Evolutionary conservation across 345 rosid genomes (phyloP).

Genomic region (Salix caprea): DNA sequence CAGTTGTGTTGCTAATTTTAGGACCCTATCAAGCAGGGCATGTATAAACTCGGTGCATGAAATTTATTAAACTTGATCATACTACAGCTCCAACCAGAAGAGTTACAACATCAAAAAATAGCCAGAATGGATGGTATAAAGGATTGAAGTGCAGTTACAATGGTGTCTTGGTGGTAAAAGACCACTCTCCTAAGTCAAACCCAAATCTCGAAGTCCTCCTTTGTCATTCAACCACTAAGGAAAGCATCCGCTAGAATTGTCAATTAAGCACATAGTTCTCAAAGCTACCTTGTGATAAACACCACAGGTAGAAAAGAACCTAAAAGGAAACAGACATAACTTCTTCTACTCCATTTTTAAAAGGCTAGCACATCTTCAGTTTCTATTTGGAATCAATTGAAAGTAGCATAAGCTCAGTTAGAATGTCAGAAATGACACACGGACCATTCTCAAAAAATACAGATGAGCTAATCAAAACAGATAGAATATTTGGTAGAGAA

Average conservation of each 20-base stretch:
- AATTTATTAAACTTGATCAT: no score
- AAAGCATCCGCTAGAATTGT: not conserved
- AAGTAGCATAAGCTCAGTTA: not conserved
- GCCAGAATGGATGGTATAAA: not conserved
- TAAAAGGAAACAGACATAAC: not conserved
- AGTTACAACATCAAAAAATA: no score
- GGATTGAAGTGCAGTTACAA: not conserved
- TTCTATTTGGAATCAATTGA: not conserved
- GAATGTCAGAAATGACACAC: not conserved
- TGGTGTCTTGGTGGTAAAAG: not conserved
- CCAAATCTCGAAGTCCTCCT: not conserved
- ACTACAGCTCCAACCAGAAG: not conserved
- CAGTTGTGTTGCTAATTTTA: no score
- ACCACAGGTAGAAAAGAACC: not conserved
- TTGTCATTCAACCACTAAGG: not conserved
- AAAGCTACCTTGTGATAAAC: not conserved
- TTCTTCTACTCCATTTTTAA: no score
- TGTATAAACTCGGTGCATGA: no score
- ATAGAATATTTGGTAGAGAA: not conserved
- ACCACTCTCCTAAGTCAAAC: not conserved
- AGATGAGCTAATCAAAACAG: no score
- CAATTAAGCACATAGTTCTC: not conserved
- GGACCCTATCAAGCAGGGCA: no score
- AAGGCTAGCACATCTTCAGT: not conserved
- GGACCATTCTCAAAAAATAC: not conserved